Conservation (phyloP, 2,329 filamentous ascomycete species). For the Penicillium paneum region DNA sequence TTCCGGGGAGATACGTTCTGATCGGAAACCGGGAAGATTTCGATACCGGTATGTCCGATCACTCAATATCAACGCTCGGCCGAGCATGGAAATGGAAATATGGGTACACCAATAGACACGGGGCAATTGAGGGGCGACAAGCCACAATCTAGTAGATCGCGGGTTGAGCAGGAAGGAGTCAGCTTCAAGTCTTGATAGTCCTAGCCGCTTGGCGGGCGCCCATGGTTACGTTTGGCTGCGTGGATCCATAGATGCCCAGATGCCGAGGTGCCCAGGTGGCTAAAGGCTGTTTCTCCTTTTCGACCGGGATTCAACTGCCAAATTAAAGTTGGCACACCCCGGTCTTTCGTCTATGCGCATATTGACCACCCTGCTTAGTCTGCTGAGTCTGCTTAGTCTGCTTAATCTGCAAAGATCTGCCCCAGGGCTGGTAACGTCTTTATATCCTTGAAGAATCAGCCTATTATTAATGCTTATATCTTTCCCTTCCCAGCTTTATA, state of each 20-base stretch:
- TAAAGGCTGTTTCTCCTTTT: no score
- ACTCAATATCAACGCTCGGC: background rate
- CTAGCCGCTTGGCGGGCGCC: slow-evolving; percentile 1
- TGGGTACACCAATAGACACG: slow-evolving; percentile 5
- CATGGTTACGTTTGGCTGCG: background rate
- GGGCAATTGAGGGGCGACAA: slow-evolving; percentile 2
- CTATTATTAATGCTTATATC: background rate
- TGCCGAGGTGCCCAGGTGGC: background rate
- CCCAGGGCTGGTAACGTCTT: slow-evolving; percentile 19
- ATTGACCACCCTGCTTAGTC: slow-evolving; percentile 17
- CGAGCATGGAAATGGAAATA: background rate
- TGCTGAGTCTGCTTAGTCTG: slow-evolving; percentile 15
- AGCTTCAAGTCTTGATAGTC: slow-evolving; percentile 6
- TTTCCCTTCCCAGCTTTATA: no score
- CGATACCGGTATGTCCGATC: background rate
- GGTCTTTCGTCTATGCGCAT: slow-evolving; percentile 15
- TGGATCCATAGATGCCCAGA: background rate
- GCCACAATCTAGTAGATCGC: slow-evolving; percentile 11
- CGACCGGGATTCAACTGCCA: background rate
- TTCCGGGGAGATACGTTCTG: background rate
- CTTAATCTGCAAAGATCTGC: slow-evolving; percentile 19
- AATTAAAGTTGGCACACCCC: slow-evolving; percentile 27
- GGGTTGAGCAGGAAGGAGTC: background rate
- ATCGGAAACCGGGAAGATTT: background rate
- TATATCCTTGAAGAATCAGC: background rate